phyloP scores from a whole-genome alignment of 1,284 basidiomycete genomes.

The Phellinidium pouzarii region DNA sequence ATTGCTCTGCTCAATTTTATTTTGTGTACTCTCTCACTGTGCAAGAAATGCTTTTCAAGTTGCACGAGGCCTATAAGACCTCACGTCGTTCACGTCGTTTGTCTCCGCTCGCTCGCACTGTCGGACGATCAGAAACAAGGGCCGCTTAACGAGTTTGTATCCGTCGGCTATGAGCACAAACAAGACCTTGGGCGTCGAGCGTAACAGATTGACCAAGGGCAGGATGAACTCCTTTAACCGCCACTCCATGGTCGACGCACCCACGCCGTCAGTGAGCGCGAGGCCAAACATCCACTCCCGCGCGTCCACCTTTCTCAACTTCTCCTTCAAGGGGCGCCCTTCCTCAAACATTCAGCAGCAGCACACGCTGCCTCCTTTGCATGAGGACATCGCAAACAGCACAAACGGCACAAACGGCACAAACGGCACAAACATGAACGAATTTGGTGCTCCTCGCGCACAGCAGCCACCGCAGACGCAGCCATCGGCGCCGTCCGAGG shows the following conservation, averaged over 20 bases:
- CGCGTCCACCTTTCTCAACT: conserved; percentile 22
- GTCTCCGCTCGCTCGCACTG: background rate
- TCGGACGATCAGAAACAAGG: background rate
- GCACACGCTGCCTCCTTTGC: background rate
- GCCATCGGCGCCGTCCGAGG: background rate
- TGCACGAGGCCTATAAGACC: too few relatives aligned
- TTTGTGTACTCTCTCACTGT: too few relatives aligned
- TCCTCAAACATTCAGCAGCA: background rate
- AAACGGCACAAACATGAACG: background rate
- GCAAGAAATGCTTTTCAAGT: too few relatives aligned
- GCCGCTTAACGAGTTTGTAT: background rate
- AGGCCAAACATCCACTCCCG: background rate
- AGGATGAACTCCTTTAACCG: background rate
- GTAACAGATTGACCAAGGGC: background rate
- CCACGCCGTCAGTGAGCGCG: background rate
- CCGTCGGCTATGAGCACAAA: background rate
- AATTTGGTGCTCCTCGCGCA: background rate
- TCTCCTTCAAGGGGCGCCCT: conserved; percentile 15
- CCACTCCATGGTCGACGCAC: background rate
- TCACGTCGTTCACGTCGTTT: too few relatives aligned
- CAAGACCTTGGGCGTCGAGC: background rate
- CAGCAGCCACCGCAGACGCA: background rate
- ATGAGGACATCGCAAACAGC: background rate
- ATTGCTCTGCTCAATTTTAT: too few relatives aligned
- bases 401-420: background rate